Conservation (phyloP, 140 eudicot genomes). For the Flaveria floridana region DNA sequence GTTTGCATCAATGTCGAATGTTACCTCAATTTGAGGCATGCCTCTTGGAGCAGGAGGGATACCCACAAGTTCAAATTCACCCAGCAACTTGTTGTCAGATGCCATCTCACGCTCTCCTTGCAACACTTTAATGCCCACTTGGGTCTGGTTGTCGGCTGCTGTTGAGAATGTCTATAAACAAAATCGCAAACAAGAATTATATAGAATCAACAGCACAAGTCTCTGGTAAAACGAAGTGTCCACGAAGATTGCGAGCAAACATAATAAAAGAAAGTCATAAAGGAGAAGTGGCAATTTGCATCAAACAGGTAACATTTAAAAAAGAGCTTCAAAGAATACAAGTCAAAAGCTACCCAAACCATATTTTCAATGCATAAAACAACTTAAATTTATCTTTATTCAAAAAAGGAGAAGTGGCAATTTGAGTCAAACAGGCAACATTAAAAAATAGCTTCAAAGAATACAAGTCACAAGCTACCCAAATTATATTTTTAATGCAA, state of each 20-base stretch:
- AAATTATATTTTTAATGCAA: neutral
- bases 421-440: neutral
- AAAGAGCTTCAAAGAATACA: no score
- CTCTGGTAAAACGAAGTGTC: neutral
- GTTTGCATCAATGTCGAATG: conserved; percentile 68
- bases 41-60: conserved; percentile 72
- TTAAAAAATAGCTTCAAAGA: no score
- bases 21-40: conserved; percentile 66
- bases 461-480: neutral
- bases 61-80: conserved; percentile 63
- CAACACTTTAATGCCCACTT: conserved; percentile 60
- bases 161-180: conserved; percentile 52
- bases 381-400: no score
- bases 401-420: no score
- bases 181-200: neutral
- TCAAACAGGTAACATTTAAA: no score
- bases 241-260: neutral
- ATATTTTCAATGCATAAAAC: no score
- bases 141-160: conserved; percentile 68
- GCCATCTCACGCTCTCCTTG: conserved; percentile 77
- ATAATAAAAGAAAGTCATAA: no score
- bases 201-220: neutral
- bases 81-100: conserved; percentile 49
- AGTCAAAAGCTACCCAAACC: no score
- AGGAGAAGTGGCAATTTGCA: no score